Percentiles rank a stretch among this genome's conserved stretches.
Conservation (phyloP, 495 filamentous ascomycete species). For the Penicillium lividum region DNA sequence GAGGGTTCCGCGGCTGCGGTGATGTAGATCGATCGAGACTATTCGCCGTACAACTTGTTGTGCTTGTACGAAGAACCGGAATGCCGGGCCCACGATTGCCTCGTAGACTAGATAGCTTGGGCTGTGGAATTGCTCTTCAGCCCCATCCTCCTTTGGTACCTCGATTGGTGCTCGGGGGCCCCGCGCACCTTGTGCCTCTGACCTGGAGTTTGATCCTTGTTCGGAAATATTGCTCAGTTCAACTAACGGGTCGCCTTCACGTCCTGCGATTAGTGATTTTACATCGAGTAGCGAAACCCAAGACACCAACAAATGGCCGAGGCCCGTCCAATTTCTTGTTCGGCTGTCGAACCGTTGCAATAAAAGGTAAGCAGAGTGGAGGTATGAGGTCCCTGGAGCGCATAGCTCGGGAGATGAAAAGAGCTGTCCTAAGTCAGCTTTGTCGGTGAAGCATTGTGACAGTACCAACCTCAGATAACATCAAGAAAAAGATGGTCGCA, state of each 20-base stretch:
- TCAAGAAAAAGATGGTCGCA: constrained; percentile 37
- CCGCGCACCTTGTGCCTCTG: not conserved
- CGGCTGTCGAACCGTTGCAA: constrained; percentile 36
- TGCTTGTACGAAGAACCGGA: constrained; percentile 37
- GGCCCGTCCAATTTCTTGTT: constrained; percentile 32
- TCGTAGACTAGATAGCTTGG: constrained; percentile 39
- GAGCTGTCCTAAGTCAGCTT: constrained; percentile 19
- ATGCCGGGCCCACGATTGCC: constrained; percentile 37
- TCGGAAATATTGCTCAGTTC: constrained; percentile 33
- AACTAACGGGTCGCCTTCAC: constrained; percentile 40
- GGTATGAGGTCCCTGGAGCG: constrained; percentile 34
- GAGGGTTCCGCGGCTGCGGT: constrained; percentile 43
- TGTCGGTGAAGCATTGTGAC: not conserved
- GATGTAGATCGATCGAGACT: constrained; percentile 41
- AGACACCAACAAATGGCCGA: constrained; percentile 33
- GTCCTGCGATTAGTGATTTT: constrained; percentile 43
- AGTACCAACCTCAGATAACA: constrained; percentile 41
- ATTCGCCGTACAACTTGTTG: constrained; percentile 43
- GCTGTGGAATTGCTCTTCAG: constrained; percentile 27
- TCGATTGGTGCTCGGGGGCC: constrained; percentile 3
- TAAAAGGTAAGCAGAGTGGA: constrained; percentile 39
- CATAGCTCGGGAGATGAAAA: constrained; percentile 32
- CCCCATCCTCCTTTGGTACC: constrained; percentile 14
- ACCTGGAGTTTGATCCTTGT: constrained; percentile 1
- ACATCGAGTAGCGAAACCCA: constrained; percentile 44